Percentiles rank a stretch among this genome's conserved stretches.
Evolutionary conservation across 768 basidiomycete genomes (phyloP).

Genomic region (Mycena latifolia): DNA sequence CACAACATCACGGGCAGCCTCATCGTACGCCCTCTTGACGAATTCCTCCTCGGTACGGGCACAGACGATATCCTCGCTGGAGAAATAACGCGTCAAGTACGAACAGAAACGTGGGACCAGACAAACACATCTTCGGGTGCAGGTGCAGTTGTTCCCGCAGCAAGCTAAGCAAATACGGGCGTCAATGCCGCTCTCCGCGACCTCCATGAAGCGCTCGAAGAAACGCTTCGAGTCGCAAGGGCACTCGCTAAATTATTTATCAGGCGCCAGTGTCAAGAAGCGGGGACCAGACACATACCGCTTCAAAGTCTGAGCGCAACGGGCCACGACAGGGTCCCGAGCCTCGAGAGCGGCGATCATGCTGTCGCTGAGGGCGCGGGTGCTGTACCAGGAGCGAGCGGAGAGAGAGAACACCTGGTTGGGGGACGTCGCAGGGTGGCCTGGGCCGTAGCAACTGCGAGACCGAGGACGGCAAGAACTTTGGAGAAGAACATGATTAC

Average conservation of each 20-base stretch:
- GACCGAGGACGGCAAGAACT: background rate
- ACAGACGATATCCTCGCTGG: constrained; percentile 4
- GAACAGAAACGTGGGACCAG: background rate
- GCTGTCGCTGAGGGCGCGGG: background rate
- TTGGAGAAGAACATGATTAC: constrained; percentile 11
- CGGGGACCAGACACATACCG: background rate
- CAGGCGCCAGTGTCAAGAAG: background rate
- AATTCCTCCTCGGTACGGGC: constrained; percentile 5
- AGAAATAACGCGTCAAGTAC: background rate
- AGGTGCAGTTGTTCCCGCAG: background rate
- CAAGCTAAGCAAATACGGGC: background rate
- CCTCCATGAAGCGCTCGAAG: constrained; percentile 10
- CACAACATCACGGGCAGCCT: constrained; percentile 9
- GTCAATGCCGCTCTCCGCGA: background rate
- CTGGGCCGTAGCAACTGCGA: background rate
- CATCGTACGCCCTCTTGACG: constrained; percentile 12
- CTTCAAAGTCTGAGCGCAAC: constrained; percentile 3
- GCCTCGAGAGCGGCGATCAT: constrained; percentile 7
- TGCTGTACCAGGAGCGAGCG: background rate
- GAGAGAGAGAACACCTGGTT: background rate
- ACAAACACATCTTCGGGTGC: background rate
- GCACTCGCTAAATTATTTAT: background rate
- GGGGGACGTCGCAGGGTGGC: background rate
- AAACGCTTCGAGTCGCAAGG: background rate
- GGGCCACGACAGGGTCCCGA: background rate